These are phyloP conservation scores for Nigrospora sphaerica DNA, from an alignment of 2,329 filamentous ascomycete species.

Conservation along the genomic window DNA sequence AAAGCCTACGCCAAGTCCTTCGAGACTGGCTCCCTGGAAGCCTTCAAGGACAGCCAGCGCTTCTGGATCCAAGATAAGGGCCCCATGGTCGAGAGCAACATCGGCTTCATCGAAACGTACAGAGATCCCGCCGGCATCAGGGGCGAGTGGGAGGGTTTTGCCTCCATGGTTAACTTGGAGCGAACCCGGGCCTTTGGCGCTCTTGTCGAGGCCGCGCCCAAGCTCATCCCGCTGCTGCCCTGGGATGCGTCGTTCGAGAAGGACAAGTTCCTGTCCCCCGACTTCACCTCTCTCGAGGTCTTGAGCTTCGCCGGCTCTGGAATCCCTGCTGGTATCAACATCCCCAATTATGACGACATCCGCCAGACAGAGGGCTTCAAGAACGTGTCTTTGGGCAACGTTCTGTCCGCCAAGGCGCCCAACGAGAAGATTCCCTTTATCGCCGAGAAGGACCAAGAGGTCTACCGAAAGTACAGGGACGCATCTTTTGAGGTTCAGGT, in stretches of 20 bases:
- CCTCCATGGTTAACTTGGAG: slow-evolving; percentile 80
- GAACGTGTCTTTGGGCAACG: slow-evolving; percentile 89
- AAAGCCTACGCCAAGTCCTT: slow-evolving; percentile 68
- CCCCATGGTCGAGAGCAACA: slow-evolving; percentile 71
- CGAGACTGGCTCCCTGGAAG: slow-evolving; percentile 63
- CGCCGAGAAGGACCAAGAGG: slow-evolving; percentile 63
- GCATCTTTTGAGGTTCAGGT: slow-evolving; percentile 92
- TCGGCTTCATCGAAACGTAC: slow-evolving; percentile 83
- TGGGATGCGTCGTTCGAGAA: slow-evolving; percentile 91
- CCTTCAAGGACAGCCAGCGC: slow-evolving; percentile 74
- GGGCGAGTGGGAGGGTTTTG: slow-evolving; percentile 82
- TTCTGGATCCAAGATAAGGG: slow-evolving; percentile 80
- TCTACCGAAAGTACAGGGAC: slow-evolving; percentile 80
- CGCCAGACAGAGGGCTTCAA: slow-evolving; percentile 83
- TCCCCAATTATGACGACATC: slow-evolving; percentile 66
- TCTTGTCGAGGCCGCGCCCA: slow-evolving; percentile 73
- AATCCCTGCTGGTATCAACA: slow-evolving; percentile 50
- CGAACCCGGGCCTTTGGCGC: slow-evolving; percentile 82
- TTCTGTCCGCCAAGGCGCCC: slow-evolving; percentile 82
- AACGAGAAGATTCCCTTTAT: slow-evolving; percentile 93
- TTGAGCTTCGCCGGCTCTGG: slow-evolving; percentile 69
- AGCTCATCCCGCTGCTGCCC: slow-evolving; percentile 80
- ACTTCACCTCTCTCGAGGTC: slow-evolving; percentile 93
- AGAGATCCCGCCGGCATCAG: slow-evolving; percentile 74
- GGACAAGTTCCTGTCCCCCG: slow-evolving; percentile 88